phyloP scores from a whole-genome alignment of 208 protist genomes.

The Jaenimonas drosophilae region DNA sequence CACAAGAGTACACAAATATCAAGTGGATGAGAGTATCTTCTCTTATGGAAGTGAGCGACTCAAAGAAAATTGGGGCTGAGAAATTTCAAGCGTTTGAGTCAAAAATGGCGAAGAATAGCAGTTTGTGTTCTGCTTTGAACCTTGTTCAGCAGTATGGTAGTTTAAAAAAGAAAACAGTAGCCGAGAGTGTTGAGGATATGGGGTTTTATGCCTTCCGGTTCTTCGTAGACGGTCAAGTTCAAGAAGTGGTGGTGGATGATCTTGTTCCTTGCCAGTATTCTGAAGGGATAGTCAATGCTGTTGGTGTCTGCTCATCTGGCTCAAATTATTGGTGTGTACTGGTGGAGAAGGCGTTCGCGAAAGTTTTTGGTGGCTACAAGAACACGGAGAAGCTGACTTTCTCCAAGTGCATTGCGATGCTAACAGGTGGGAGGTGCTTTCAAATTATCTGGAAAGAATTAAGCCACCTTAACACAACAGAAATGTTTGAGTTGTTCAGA shows the following conservation, averaged over 20 bases:
- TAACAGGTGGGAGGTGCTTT: conserved; percentile 57
- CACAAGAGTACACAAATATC: neutral
- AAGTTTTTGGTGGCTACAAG: conserved; percentile 42
- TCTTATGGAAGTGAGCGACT: neutral
- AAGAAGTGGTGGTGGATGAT: conserved; percentile 55
- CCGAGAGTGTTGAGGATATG: conserved; percentile 10
- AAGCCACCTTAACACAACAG: conserved; percentile 4
- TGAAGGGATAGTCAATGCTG: conserved; percentile 5
- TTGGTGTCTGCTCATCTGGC: conserved; percentile 22
- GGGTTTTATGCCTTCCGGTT: conserved; percentile 26
- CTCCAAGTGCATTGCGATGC: conserved; percentile 23
- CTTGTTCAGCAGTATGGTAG: conserved; percentile 3
- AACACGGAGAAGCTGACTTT: conserved; percentile 33
- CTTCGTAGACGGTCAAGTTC: conserved; percentile 11
- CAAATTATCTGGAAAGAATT: conserved; percentile 20
- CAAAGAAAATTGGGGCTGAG: neutral
- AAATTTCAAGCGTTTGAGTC: neutral
- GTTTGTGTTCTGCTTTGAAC: conserved; percentile 1
- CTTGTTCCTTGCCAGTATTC: conserved; percentile 21
- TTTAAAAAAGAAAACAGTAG: conserved; percentile 5
- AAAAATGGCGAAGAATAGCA: conserved; percentile 4
- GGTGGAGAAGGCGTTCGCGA: conserved; percentile 67
- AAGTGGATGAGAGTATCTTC: neutral
- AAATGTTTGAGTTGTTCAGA: conserved; percentile 16
- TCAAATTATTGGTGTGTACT: conserved; percentile 46